These are phyloP conservation scores for Eucalyptus microcorys DNA, from an alignment of 345 rosid genomes.

Conservation along the genomic window DNA sequence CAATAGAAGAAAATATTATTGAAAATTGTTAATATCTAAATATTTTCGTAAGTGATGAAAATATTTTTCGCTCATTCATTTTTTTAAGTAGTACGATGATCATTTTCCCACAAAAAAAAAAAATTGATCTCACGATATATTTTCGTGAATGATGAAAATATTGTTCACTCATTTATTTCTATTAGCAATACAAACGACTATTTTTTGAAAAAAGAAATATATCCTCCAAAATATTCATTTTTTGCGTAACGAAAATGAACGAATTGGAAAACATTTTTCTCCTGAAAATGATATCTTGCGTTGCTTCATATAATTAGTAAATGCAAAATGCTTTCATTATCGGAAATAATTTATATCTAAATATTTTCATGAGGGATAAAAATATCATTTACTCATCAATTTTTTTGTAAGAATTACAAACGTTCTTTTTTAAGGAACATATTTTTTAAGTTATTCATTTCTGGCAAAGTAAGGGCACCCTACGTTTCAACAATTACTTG, in stretches of 20 bases:
- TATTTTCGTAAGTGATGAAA: no score
- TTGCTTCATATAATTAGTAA: not conserved
- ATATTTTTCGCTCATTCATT: no score
- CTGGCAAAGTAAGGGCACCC: not conserved
- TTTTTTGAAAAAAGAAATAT: rapidly evolving
- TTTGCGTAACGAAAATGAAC: no score
- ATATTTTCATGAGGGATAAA: rapidly evolving
- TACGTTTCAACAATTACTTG: not conserved
- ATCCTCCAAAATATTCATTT: no score
- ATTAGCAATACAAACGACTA: rapidly evolving
- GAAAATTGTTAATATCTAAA: no score
- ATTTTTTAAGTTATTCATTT: no score
- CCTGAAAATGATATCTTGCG: rapidly evolving
- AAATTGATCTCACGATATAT: rapidly evolving
- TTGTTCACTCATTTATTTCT: rapidly evolving
- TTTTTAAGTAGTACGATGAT: no score
- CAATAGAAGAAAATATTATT: not conserved
- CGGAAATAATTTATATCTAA: rapidly evolving
- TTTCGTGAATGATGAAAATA: no score
- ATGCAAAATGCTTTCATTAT: no score
- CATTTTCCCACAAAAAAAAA: no score
- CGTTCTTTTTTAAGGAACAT: rapidly evolving
- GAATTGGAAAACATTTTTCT: no score
- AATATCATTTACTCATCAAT: not conserved
- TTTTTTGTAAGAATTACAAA: rapidly evolving